These are phyloP conservation scores for Fraxinus angustifolia DNA, from an alignment of 305 asterid species.

Conservation along the genomic window DNA sequence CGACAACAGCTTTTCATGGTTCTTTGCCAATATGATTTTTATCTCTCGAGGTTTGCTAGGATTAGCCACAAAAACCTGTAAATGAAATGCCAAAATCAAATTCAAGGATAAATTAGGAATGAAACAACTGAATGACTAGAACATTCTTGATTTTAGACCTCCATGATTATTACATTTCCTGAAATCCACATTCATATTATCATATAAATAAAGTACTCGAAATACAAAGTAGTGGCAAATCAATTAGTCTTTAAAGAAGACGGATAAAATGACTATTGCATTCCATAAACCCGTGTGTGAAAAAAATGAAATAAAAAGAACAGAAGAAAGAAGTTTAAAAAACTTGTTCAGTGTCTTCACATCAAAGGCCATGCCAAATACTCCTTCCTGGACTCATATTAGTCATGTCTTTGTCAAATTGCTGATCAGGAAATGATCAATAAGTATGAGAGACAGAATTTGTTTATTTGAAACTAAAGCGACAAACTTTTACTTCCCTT, in stretches of 20 bases:
- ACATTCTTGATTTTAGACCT: neutral
- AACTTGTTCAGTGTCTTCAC: neutral
- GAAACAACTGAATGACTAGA: neutral
- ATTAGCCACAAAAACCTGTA: constrained; percentile 91
- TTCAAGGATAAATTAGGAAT: constrained; percentile 15
- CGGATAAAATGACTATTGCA: neutral
- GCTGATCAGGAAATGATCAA: neutral
- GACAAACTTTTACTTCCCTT: neutral
- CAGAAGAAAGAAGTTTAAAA: neutral
- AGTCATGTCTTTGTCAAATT: neutral
- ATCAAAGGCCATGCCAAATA: neutral
- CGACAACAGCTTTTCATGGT: constrained; percentile 70
- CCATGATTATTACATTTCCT: neutral
- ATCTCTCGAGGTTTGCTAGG: constrained; percentile 90
- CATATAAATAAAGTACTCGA: neutral
- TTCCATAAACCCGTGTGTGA: neutral
- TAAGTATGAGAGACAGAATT: neutral
- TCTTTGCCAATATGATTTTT: constrained; percentile 79
- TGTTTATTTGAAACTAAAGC: neutral
- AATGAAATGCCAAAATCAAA: constrained; percentile 10
- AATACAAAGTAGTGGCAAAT: neutral
- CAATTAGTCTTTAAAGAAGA: neutral
- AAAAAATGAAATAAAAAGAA: neutral
- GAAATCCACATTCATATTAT: neutral
- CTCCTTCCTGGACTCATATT: neutral